phyloP scores from a whole-genome alignment of 2,329 filamentous ascomycete genomes.

The Diaporthe ampelina region DNA sequence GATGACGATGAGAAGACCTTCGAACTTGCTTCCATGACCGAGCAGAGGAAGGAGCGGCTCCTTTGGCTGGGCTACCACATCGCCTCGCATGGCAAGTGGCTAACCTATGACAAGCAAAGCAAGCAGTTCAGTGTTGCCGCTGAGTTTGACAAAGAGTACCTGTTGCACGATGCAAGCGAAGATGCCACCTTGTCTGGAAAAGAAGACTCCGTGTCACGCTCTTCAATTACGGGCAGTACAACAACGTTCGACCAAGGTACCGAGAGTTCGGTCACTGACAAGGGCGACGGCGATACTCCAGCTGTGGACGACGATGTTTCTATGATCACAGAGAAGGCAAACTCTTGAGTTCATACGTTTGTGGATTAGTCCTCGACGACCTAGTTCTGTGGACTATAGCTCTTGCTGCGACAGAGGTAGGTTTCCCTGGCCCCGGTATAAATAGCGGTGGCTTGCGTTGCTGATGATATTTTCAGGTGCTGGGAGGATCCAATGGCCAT shows the following conservation, averaged over 20 bases:
- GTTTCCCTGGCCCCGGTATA: background rate
- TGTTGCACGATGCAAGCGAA: conserved; percentile 13
- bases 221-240: conserved; percentile 31
- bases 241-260: conserved; percentile 14
- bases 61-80: conserved; percentile 69
- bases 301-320: conserved; percentile 11
- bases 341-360: conserved; percentile 15
- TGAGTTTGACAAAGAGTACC: conserved; percentile 51
- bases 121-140: conserved; percentile 57
- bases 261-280: background rate
- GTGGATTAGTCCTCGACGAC: background rate
- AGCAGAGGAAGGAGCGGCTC: conserved; percentile 70
- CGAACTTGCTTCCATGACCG: conserved; percentile 71
- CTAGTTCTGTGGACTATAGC: background rate
- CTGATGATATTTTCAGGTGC: background rate
- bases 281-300: conserved; percentile 1
- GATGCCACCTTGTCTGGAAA: background rate
- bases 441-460: background rate
- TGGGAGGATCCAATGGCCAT: background rate
- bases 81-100: conserved; percentile 57
- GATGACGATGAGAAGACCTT: conserved; percentile 79
- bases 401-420: background rate
- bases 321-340: conserved; percentile 15
- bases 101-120: conserved; percentile 57
- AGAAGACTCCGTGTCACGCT: conserved; percentile 14